These are phyloP conservation scores for Xylariales sp. DNA, from an alignment of 2,329 filamentous ascomycete genomes.

Conservation along the genomic window DNA sequence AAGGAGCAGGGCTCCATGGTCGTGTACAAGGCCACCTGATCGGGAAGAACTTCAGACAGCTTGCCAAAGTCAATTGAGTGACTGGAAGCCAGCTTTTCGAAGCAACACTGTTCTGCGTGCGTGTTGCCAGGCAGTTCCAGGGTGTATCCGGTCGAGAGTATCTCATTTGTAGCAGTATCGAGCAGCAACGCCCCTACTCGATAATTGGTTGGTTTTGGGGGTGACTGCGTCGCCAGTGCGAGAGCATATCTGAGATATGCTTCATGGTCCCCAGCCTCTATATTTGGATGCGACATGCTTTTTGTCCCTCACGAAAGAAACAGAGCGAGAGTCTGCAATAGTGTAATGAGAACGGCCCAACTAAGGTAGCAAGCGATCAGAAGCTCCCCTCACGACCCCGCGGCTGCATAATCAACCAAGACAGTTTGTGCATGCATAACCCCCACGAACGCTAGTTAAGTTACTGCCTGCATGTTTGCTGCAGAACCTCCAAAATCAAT, in stretches of 20 bases:
- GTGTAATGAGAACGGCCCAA: no score
- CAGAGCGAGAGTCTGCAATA: no score
- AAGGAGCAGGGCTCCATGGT: conserved; percentile 85
- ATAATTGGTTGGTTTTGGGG: conserved; percentile 86
- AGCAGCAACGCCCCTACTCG: conserved; percentile 90
- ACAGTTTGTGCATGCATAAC: no score
- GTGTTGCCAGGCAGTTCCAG: conserved; percentile 90
- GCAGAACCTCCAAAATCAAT: no score
- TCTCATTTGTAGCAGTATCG: conserved; percentile 45
- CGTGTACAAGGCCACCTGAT: conserved; percentile 70
- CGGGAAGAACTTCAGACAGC: conserved; percentile 46
- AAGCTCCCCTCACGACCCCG: conserved; percentile 8
- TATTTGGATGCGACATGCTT: conserved; percentile 8
- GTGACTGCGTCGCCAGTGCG: conserved; percentile 70
- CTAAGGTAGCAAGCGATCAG: background rate
- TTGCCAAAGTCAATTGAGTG: conserved; percentile 47
- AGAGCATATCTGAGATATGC: conserved; percentile 67
- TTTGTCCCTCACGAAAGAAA: no score
- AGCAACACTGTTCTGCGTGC: conserved; percentile 90
- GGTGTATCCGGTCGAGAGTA: conserved; percentile 83
- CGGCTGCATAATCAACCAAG: background rate
- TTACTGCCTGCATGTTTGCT: no score
- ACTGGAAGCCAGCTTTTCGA: conserved; percentile 63
- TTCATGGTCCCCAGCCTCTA: conserved; percentile 37
- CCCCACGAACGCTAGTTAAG: no score